phyloP scores from a whole-genome alignment of 768 basidiomycete genomes.

The Cyclocybe cylindracea region DNA sequence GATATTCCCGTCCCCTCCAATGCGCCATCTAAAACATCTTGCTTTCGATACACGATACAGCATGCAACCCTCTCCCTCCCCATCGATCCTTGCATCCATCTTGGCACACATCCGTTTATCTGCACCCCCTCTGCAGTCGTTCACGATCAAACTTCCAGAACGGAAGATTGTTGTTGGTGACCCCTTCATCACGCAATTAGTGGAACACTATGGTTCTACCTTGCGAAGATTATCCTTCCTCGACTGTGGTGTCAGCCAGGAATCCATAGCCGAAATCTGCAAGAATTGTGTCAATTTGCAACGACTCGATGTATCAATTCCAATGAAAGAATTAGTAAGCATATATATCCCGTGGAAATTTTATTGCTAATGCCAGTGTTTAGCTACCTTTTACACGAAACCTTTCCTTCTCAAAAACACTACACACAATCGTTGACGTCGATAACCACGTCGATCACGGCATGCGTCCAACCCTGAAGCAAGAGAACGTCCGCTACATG shows the following conservation, averaged over 20 bases:
- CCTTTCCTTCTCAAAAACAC: slow-evolving; percentile 33
- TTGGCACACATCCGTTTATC: slow-evolving; percentile 32
- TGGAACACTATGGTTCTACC: slow-evolving; percentile 40
- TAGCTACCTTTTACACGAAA: slow-evolving; percentile 35
- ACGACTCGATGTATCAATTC: slow-evolving; percentile 50
- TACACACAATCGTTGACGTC: slow-evolving; percentile 48
- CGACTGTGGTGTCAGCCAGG: slow-evolving; percentile 41
- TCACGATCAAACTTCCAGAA: slow-evolving; percentile 48
- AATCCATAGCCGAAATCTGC: slow-evolving; percentile 42
- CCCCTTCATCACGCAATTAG: slow-evolving; percentile 42
- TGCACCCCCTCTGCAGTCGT: slow-evolving; percentile 34
- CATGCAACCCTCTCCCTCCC: slow-evolving; percentile 28
- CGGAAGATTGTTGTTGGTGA: slow-evolving; percentile 36
- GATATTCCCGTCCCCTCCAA: slow-evolving; percentile 28
- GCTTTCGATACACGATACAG: slow-evolving; percentile 50
- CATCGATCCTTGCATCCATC: slow-evolving; percentile 28
- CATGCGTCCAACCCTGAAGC: slow-evolving; percentile 36
- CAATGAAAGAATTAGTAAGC: slow-evolving; percentile 50
- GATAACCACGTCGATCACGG: slow-evolving; percentile 43
- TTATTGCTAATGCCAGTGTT: neutral
- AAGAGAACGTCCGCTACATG: slow-evolving; percentile 39
- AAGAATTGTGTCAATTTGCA: slow-evolving; percentile 45
- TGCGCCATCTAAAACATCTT: slow-evolving; percentile 49
- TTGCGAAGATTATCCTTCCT: slow-evolving; percentile 48
- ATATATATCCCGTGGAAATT: neutral